Conservation (phyloP, 441 rosid species). For the Codiaeum variegatum region DNA sequence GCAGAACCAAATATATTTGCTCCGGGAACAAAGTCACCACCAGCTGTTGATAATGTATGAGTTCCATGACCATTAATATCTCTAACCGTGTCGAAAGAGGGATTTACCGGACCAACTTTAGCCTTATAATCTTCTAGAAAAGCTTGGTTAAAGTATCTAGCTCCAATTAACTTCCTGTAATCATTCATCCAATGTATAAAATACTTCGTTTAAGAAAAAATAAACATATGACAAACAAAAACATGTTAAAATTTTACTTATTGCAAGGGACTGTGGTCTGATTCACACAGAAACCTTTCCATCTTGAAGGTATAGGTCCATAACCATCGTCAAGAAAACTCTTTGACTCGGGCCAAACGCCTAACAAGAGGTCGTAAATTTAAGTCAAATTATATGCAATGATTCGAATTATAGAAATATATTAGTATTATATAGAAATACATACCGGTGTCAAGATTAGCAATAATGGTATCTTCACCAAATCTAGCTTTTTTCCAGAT, state of each 20-base stretch:
- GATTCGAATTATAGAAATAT: too few relatives aligned
- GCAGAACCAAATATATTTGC: conserved; percentile 63
- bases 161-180: conserved; percentile 68
- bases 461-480: conserved; percentile 57
- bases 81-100: too few relatives aligned
- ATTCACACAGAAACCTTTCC: conserved; percentile 59
- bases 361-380: too few relatives aligned
- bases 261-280: conserved; percentile 44
- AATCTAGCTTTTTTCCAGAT: conserved; percentile 49
- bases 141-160: too few relatives aligned
- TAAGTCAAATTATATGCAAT: neutral
- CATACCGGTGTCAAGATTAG: conserved; percentile 58
- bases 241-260: too few relatives aligned
- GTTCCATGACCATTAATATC: conserved; percentile 77
- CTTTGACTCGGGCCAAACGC: conserved; percentile 79
- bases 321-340: conserved; percentile 64
- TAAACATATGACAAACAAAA: too few relatives aligned
- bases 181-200: too few relatives aligned
- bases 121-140: too few relatives aligned
- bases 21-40: conserved; percentile 42
- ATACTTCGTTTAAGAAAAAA: too few relatives aligned
- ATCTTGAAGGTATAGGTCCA: conserved; percentile 56
- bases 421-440: too few relatives aligned
- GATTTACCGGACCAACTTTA: too few relatives aligned
- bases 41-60: conserved; percentile 71